phyloP scores from a whole-genome alignment of 2,329 filamentous ascomycete genomes.

The Microascus cirrosus region DNA sequence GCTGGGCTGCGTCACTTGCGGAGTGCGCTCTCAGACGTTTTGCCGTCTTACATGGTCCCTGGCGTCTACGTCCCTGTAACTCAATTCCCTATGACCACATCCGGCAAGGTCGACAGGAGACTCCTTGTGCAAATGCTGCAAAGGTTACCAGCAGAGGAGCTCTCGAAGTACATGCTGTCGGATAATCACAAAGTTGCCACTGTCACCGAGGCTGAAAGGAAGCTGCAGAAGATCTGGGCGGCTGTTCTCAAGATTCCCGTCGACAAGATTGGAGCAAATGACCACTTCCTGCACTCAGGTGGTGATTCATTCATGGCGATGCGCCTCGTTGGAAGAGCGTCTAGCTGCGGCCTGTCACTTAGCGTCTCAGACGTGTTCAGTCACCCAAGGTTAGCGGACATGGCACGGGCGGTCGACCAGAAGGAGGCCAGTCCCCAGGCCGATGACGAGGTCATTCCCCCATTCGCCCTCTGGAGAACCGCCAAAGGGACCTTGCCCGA shows the following conservation, averaged over 20 bases:
- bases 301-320: conserved; percentile 53
- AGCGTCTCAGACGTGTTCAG: conserved; percentile 46
- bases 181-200: conserved; percentile 18
- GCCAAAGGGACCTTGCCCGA: not conserved
- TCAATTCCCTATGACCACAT: conserved; percentile 7
- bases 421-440: not conserved
- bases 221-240: conserved; percentile 35
- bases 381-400: conserved; percentile 33
- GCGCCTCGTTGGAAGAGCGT: conserved; percentile 45
- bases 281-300: conserved; percentile 49
- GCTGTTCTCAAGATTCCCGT: conserved; percentile 29
- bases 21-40: not conserved
- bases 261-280: conserved; percentile 37
- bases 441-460: not conserved
- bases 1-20: not conserved
- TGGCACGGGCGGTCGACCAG: conserved; percentile 37
- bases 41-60: conserved; percentile 14
- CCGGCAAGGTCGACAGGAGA: conserved; percentile 11
- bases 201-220: conserved; percentile 19
- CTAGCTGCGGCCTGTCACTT: conserved; percentile 32
- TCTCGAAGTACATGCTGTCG: conserved; percentile 22
- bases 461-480: not conserved
- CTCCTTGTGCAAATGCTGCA: not conserved
- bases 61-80: conserved; percentile 7
- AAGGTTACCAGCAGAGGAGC: conserved; percentile 26